These are phyloP conservation scores for Croton setiger DNA, from an alignment of 441 rosid genomes.

Conservation along the genomic window DNA sequence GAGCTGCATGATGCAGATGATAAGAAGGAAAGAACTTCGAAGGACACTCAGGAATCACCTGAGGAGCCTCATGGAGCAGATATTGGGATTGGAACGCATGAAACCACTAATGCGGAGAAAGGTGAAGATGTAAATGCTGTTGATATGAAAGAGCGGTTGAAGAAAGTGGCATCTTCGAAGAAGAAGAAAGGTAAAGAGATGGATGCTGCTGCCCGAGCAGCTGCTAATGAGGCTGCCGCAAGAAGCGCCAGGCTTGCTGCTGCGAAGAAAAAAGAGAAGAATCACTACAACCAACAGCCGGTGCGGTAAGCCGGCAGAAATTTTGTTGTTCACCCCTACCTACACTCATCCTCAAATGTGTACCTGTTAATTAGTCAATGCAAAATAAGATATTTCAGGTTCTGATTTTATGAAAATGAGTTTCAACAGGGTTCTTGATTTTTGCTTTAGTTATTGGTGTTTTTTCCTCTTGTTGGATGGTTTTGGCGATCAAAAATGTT, in stretches of 20 bases:
- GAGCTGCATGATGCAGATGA: too few relatives aligned
- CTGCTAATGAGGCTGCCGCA: constrained; percentile 70
- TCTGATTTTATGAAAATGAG: constrained; percentile 23
- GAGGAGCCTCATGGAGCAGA: constrained; percentile 32
- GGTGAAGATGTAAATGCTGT: constrained; percentile 40
- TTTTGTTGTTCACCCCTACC: background rate
- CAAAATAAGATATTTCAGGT: constrained; percentile 31
- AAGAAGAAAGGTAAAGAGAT: constrained; percentile 77
- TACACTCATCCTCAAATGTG: constrained; percentile 18
- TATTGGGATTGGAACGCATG: constrained; percentile 24
- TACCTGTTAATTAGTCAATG: constrained; percentile 26
- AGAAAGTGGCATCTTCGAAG: constrained; percentile 50
- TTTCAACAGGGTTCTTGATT: constrained; percentile 15
- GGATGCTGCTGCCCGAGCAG: constrained; percentile 66
- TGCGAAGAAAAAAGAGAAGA: constrained; percentile 88
- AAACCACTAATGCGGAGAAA: constrained; percentile 32
- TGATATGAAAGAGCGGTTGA: constrained; percentile 65
- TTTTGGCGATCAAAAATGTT: background rate
- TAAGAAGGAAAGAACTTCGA: too few relatives aligned
- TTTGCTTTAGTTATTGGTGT: constrained; percentile 5
- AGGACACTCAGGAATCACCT: constrained; percentile 49
- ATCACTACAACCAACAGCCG: constrained; percentile 79
- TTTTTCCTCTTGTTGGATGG: constrained; percentile 13
- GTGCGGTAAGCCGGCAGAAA: constrained; percentile 36
- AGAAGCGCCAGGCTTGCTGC: constrained; percentile 71